These are phyloP conservation scores for Lichtheimia hyalospora DNA, from an alignment of 371 early-diverging fungal genomes.

Conservation along the genomic window DNA sequence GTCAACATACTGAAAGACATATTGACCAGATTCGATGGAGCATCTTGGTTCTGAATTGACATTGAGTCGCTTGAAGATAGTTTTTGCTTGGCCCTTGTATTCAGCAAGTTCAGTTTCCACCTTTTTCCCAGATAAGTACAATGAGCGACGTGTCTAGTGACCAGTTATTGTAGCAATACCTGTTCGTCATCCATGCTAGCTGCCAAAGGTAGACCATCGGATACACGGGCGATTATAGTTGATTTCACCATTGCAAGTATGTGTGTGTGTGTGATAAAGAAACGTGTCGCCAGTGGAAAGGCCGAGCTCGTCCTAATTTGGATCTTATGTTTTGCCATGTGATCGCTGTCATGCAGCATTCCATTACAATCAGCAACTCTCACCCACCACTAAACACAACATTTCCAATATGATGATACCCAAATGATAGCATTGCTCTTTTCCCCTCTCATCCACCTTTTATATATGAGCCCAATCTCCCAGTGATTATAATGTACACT, in stretches of 20 bases:
- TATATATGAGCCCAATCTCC: too few relatives aligned
- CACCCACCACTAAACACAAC: too few relatives aligned
- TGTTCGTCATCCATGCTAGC: conserved; percentile 98
- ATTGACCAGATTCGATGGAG: conserved; percentile 91
- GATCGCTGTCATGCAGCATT: too few relatives aligned
- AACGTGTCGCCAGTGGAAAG: too few relatives aligned
- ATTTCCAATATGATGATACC: too few relatives aligned
- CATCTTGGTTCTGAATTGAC: conserved; percentile 88
- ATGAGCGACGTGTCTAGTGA: not conserved
- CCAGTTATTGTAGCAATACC: conserved; percentile 42
- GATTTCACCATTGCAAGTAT: conserved; percentile 79
- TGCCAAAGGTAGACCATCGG: conserved; percentile 94
- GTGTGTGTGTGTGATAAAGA: too few relatives aligned
- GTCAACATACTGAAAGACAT: conserved; percentile 79
- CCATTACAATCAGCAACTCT: too few relatives aligned
- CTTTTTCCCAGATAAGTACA: conserved; percentile 19
- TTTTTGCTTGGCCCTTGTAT: conserved; percentile 92
- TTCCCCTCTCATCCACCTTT: too few relatives aligned
- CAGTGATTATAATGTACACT: too few relatives aligned
- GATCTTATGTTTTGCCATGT: too few relatives aligned
- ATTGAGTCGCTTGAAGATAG: conserved; percentile 83
- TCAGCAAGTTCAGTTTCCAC: conserved; percentile 83
- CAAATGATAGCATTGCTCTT: too few relatives aligned
- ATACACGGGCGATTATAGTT: conserved; percentile 91
- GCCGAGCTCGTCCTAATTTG: too few relatives aligned